Evolutionary conservation across 2,329 filamentous ascomycete genomes (phyloP).

Genomic region (Colletotrichum neosansevieriae): DNA sequence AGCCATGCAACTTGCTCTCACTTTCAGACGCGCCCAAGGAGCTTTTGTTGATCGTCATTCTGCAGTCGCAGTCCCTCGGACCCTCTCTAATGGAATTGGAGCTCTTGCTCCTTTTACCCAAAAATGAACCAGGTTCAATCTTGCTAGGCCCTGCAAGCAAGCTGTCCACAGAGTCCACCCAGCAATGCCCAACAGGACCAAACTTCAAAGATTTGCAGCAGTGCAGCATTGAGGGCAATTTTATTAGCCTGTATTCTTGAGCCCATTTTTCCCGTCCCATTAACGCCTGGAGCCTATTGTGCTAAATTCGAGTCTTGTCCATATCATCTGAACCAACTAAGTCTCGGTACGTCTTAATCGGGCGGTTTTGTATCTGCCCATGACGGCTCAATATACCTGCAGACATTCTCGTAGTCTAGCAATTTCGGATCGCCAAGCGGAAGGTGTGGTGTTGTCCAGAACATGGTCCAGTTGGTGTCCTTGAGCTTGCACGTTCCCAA

Average conservation of each 20-base stretch:
- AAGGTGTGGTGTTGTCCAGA: slow-evolving; percentile 87
- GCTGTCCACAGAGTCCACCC: neutral
- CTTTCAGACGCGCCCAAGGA: no score
- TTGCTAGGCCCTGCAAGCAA: neutral
- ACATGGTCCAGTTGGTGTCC: slow-evolving; percentile 95
- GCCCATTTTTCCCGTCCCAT: neutral
- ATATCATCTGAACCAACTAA: neutral
- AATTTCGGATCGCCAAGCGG: slow-evolving; percentile 67
- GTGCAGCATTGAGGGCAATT: neutral
- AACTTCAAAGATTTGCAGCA: neutral
- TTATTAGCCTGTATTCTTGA: neutral
- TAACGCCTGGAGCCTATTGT: neutral
- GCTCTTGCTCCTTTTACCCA: no score
- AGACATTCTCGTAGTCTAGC: slow-evolving; percentile 81
- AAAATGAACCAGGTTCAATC: neutral
- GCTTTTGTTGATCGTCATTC: neutral
- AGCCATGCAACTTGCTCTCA: neutral
- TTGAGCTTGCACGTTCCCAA: slow-evolving; percentile 84
- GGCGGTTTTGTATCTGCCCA: slow-evolving; percentile 69
- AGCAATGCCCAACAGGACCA: no score
- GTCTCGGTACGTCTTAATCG: slow-evolving; percentile 17
- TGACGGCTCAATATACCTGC: slow-evolving; percentile 71
- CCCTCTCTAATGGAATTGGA: neutral
- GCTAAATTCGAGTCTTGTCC: neutral
- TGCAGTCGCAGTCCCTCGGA: neutral